phyloP scores from a whole-genome alignment of 2,329 filamentous ascomycete species.

The Graphium sp. region DNA sequence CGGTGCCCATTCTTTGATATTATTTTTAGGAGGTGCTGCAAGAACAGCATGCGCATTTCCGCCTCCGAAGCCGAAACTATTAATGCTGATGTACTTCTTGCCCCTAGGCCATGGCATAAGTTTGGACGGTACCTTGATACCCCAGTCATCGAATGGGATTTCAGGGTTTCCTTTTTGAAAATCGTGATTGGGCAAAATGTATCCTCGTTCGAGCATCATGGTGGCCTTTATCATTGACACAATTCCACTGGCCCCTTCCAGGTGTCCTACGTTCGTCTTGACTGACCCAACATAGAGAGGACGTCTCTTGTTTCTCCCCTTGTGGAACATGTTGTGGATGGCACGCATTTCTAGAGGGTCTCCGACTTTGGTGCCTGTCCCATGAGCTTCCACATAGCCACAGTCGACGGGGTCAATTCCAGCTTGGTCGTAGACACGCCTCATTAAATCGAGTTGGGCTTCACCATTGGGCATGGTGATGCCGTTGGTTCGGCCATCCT shows the following conservation, averaged over 20 bases:
- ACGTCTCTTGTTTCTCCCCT: slow-evolving; percentile 18
- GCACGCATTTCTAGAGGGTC: slow-evolving; percentile 37
- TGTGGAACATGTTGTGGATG: slow-evolving; percentile 23
- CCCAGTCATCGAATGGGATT: slow-evolving; percentile 31
- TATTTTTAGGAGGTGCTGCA: too few relatives aligned
- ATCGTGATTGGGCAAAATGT: slow-evolving; percentile 30
- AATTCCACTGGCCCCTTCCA: slow-evolving; percentile 33
- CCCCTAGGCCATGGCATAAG: slow-evolving; percentile 26
- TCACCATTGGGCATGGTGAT: slow-evolving; percentile 36
- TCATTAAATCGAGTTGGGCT: slow-evolving; percentile 25
- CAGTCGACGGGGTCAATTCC: slow-evolving; percentile 12
- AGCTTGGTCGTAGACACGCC: slow-evolving; percentile 15
- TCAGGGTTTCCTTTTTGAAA: slow-evolving; percentile 29
- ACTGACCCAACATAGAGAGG: slow-evolving; percentile 29
- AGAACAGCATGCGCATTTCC: slow-evolving; percentile 28
- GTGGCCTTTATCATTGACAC: slow-evolving; percentile 32
- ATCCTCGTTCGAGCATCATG: slow-evolving; percentile 30
- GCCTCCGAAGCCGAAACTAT: slow-evolving; percentile 28
- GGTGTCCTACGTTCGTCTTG: slow-evolving; percentile 33
- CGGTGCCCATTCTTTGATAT: slow-evolving; percentile 3
- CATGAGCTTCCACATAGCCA: slow-evolving; percentile 30
- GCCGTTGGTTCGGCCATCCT: slow-evolving; percentile 38
- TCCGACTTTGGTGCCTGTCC: slow-evolving; percentile 36
- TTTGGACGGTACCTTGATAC: slow-evolving; percentile 25
- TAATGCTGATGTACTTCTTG: slow-evolving; percentile 32